Evolutionary conservation across 306 rosid genomes (phyloP), one percentile per base, ranked within the genome.

Genomic region (Alnus rubra): DNA sequence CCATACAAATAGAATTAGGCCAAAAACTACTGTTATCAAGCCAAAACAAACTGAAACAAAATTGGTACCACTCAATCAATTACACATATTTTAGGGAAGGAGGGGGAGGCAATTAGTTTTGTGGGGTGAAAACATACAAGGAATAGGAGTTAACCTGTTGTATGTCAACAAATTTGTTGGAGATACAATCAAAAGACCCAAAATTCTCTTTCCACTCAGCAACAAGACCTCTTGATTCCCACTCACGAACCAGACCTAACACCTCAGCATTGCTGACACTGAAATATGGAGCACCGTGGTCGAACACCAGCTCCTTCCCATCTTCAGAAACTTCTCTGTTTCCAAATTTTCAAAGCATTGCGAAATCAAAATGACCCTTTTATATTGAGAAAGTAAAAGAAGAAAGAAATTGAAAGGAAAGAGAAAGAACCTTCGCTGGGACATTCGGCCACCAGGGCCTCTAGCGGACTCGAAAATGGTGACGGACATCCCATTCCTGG

Each of bases 391-490:
- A 14, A 51, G 8, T 44, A 56, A 14, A 83, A 45, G 3, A 31
- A 69, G 31, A 3, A 23, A 33, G 45, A 49, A 54, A 16, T 30
- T 47, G 52, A 42, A 63, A 14, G 9, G 55, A 52, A 35, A 58
- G 28, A 35, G 58, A 51, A 77, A 65, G 33, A 59, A 89, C 98
- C 97, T 92, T 81, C 97, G 83, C 12, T 88, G 95, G 5, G 97
- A 94, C 97, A 94, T 91, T 65, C 97, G 92, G 72, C 98, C 97
- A 74, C 98, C 97, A 12, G 97, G 96, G 80, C 97, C 98, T 87
- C 98, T 86, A 55, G 93, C 95, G 5, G 98, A 92, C 37, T 94
- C 97, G 86, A 94, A 88, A 80, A 94, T 76, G 56, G 95, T 91
- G 4, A 94, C 97, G 9, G 90, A 81, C 13, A 91, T 70, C 18